Base-by-base conservation (phyloP, 306 rosid species). In the Dalbergia oliveri region DNA sequence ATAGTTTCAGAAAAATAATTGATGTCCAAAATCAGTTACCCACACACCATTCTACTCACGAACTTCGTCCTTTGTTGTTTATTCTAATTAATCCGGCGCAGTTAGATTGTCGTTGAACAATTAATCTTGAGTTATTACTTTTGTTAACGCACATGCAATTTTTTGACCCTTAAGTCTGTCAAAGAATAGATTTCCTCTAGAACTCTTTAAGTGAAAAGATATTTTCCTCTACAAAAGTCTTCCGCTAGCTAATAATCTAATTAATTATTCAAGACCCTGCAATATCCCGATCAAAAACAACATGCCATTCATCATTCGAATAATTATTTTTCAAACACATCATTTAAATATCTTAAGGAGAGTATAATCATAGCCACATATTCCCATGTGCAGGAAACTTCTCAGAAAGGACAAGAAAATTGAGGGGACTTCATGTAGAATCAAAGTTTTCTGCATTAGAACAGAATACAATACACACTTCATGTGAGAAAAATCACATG, bases 341-440 rank as follows among this genome's bases (percentile, higher is more conserved):
- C 6, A 70, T 69, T 69, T 18, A 71, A 53, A 73, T 73, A 58
- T 59, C 78, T 43, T 43, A 37, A 33, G 2, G 16, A 18, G 54
- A 72, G 41, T 37, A 58, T 35, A 34, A 72, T 73, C 56, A 19
- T 23, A 58, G 35, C 68, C 68, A 59, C 69, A 45, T 14, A 61
- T 45, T 58, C 31, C 70, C 49, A 44, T n/a, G 58, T 10, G 31
- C 15, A 60, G 41, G 69, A 60, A 74, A 23, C 44, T 60, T 74
- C 69, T 74, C 23, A 21, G 57, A 41, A 58, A 31, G 33, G 31
- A 75, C 71, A 75, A 62, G 10, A 19, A 62, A 75, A 26, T 10
- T 62, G 37, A 33, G 80, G 51, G 49, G 43, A 18, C 37, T 62
- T 18, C 16, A 49, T n/a, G 2, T 6, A 15, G 33, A 33, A 44